A percentile compares a stretch with the other conserved stretches of the same genome.
Conservation (phyloP, 768 basidiomycete genomes). For the Lactarius sanguifluus region DNA sequence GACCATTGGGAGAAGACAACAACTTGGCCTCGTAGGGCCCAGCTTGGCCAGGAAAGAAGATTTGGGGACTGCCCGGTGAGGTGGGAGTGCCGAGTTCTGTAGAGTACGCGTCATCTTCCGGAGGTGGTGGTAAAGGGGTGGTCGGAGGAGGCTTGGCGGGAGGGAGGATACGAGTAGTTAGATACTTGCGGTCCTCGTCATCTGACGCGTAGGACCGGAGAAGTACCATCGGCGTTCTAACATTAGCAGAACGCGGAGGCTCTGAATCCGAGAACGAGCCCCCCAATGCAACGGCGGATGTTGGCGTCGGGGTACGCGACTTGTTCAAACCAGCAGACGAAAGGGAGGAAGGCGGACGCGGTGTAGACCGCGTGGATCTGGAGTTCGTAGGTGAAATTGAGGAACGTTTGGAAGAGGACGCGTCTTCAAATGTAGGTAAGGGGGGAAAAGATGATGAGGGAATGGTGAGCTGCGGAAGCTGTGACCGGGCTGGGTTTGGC, state of each 20-base stretch:
- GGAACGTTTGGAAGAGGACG: conserved; percentile 22
- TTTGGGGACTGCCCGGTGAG: conserved; percentile 10
- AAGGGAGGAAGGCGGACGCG: conserved; percentile 16
- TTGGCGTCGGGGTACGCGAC: conserved; percentile 26
- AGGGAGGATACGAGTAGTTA: conserved; percentile 23
- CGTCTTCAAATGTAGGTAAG: conserved; percentile 17
- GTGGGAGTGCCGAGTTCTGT: conserved; percentile 10
- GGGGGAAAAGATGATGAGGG: conserved; percentile 15
- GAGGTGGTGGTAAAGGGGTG: conserved; percentile 23
- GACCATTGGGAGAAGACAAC: conserved; percentile 1
- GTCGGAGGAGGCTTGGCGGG: conserved; percentile 27
- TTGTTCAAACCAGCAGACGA: conserved; percentile 11
- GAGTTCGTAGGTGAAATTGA: conserved; percentile 21
- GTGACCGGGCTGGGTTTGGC: background rate
- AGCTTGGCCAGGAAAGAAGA: conserved; percentile 15
- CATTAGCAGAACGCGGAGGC: conserved; percentile 12
- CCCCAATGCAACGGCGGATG: conserved; percentile 17
- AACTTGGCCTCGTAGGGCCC: conserved; percentile 19
- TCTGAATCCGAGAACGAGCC: conserved; percentile 26
- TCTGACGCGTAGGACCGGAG: conserved; percentile 26
- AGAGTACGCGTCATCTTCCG: conserved; percentile 2
- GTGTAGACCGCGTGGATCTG: conserved; percentile 13
- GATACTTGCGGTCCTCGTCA: conserved; percentile 23
- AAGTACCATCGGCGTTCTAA: conserved; percentile 10
- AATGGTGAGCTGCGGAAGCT: conserved; percentile 15